Evolutionary conservation across 805 yeast genomes (phyloP).

Genomic region (Metschnikowia kofuensis): DNA sequence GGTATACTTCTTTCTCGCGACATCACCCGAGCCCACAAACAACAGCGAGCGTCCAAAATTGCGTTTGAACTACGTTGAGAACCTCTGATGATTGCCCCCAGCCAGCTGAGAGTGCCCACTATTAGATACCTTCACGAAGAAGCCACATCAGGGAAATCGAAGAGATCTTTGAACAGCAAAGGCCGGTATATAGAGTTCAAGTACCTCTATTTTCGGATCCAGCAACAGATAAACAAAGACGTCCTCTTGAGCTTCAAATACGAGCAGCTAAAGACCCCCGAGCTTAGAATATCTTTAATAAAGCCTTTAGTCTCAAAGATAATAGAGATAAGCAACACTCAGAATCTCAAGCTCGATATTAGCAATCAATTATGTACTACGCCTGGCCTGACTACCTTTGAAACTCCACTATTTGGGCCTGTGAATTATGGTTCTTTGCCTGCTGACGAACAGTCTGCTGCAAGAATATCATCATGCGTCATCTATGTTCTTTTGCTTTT

Average conservation of each 20-base stretch:
- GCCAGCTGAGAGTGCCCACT: background rate
- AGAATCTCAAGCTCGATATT: slow-evolving; percentile 32
- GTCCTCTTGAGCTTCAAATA: slow-evolving; percentile 46
- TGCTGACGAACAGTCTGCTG: slow-evolving; percentile 13
- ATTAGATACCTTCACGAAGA: slow-evolving; percentile 5
- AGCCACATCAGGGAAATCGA: slow-evolving; percentile 2
- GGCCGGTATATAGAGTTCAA: slow-evolving; percentile 34
- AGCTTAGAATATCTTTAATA: slow-evolving; percentile 44
- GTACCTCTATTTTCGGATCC: slow-evolving; percentile 37
- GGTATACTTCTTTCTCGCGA: too few relatives aligned
- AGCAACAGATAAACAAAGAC: slow-evolving; percentile 40
- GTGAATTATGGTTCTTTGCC: slow-evolving; percentile 13
- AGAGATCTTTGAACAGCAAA: slow-evolving; percentile 13
- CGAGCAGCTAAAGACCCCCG: slow-evolving; percentile 52
- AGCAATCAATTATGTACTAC: slow-evolving; percentile 13
- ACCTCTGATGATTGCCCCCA: background rate
- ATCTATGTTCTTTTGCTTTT: slow-evolving; percentile 34
- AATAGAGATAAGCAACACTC: slow-evolving; percentile 36
- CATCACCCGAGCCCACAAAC: too few relatives aligned
- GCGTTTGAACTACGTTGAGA: too few relatives aligned
- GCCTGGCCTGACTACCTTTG: slow-evolving; percentile 4
- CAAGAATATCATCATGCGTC: slow-evolving; percentile 23
- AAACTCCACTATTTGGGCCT: slow-evolving; percentile 21
- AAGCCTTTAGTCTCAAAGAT: slow-evolving; percentile 45
- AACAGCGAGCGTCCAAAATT: too few relatives aligned